Evolutionary conservation across 192 early-diverging fungal genomes (phyloP).

Genomic region (Pilobolus umbonatus): DNA sequence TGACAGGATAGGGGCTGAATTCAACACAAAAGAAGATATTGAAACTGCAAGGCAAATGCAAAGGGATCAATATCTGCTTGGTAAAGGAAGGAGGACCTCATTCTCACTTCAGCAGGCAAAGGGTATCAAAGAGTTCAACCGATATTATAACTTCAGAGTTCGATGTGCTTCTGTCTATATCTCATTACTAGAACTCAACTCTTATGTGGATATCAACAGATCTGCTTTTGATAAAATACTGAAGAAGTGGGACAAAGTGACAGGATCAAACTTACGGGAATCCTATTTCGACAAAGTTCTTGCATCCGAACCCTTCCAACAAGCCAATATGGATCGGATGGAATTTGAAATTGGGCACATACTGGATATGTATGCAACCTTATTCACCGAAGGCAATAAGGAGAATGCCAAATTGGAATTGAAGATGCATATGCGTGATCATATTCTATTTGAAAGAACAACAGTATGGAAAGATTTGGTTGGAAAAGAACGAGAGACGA

Average conservation of each 20-base stretch:
- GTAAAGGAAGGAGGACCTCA: background rate
- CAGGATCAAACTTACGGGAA: slow-evolving; percentile 37
- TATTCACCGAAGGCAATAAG: slow-evolving; percentile 50
- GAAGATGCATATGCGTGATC: slow-evolving; percentile 54
- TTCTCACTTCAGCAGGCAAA: background rate
- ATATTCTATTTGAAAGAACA: slow-evolving; percentile 64
- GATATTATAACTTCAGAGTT: slow-evolving; percentile 19
- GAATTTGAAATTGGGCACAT: slow-evolving; percentile 38
- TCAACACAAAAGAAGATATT: no score
- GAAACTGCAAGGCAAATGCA: no score
- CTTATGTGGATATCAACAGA: slow-evolving; percentile 76
- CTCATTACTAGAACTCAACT: slow-evolving; percentile 68
- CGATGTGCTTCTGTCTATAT: slow-evolving; percentile 34
- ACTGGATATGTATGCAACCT: slow-evolving; percentile 51
- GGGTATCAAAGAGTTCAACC: slow-evolving; percentile 10
- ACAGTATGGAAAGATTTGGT: slow-evolving; percentile 76
- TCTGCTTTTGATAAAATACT: slow-evolving; percentile 86
- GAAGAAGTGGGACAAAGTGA: slow-evolving; percentile 92
- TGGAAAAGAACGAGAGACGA: slow-evolving; percentile 49
- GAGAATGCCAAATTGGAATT: slow-evolving; percentile 50
- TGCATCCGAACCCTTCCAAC: slow-evolving; percentile 43
- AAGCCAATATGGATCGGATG: slow-evolving; percentile 37
- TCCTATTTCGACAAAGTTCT: slow-evolving; percentile 44
- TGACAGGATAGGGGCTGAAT: no score
- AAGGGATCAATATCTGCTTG: no score